Evolutionary conservation across 768 basidiomycete species (phyloP).

Genomic region (Suillus placidus): DNA sequence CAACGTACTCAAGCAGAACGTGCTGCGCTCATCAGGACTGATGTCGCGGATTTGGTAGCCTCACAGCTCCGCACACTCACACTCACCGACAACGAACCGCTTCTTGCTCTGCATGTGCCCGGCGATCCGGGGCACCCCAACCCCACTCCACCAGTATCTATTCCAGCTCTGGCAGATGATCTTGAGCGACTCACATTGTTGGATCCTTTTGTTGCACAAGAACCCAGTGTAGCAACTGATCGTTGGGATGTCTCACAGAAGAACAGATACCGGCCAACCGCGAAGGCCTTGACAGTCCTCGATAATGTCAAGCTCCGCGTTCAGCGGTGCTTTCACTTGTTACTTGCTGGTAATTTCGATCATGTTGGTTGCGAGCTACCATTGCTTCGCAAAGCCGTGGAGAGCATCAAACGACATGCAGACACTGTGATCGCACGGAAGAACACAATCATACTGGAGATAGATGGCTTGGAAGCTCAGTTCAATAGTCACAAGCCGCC

Average conservation of each 20-base stretch:
- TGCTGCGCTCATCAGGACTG: too few relatives aligned
- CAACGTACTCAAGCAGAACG: too few relatives aligned
- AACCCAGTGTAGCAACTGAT: too few relatives aligned
- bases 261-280: background rate
- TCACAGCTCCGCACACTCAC: too few relatives aligned
- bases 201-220: background rate
- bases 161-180: background rate
- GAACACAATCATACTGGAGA: background rate
- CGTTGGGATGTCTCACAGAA: background rate
- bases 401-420: background rate
- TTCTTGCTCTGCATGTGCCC: too few relatives aligned
- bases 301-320: background rate
- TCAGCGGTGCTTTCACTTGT: background rate
- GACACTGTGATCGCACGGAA: background rate
- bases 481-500: background rate
- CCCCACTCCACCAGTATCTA: too few relatives aligned
- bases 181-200: constrained; percentile 4
- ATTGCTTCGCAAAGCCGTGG: background rate
- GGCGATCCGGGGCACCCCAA: too few relatives aligned
- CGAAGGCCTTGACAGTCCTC: constrained; percentile 5
- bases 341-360: background rate
- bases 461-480: background rate
- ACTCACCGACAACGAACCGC: too few relatives aligned
- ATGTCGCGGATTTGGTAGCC: too few relatives aligned
- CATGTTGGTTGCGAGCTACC: background rate